Conservation (phyloP, 306 rosid species). For the Elaeagnus macrophylla region DNA sequence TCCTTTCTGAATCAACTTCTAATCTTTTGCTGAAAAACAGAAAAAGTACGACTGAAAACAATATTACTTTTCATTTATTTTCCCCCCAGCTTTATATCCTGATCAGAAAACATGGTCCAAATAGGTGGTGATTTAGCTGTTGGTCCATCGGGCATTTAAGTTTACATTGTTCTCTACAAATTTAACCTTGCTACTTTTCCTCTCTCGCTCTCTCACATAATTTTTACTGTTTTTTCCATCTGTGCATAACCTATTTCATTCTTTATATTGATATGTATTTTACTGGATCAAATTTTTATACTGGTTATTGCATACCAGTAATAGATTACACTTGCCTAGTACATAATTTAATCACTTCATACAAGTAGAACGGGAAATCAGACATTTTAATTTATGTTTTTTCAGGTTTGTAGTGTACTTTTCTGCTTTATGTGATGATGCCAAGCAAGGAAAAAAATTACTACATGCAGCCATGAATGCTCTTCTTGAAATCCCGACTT, state of each 20-base stretch:
- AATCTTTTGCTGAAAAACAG: constrained; percentile 11
- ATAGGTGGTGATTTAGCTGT: constrained; percentile 62
- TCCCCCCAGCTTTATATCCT: constrained; percentile 53
- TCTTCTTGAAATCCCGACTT: constrained; percentile 37
- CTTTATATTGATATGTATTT: no score
- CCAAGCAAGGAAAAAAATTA: constrained; percentile 53
- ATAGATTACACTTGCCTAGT: no score
- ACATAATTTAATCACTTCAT: no score
- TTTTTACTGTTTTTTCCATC: not conserved
- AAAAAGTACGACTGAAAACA: no score
- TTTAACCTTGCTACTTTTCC: constrained; percentile 4
- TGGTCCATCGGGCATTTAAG: constrained; percentile 84
- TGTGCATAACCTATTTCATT: not conserved
- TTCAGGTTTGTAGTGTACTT: constrained; percentile 67
- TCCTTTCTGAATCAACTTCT: constrained; percentile 3
- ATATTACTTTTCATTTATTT: constrained; percentile 11
- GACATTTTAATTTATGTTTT: constrained; percentile 22
- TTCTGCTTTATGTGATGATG: constrained; percentile 59
- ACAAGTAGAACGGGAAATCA: constrained; percentile 3
- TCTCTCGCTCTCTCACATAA: not conserved
- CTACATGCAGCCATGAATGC: constrained; percentile 55
- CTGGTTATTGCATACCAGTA: no score
- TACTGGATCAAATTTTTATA: no score
- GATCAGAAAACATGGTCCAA: constrained; percentile 71
- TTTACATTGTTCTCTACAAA: constrained; percentile 2